Percentiles rank a stretch among this genome's conserved stretches.
phyloP scores from a whole-genome alignment of 2,329 filamentous ascomycete species.

The Biscogniauxia marginata region DNA sequence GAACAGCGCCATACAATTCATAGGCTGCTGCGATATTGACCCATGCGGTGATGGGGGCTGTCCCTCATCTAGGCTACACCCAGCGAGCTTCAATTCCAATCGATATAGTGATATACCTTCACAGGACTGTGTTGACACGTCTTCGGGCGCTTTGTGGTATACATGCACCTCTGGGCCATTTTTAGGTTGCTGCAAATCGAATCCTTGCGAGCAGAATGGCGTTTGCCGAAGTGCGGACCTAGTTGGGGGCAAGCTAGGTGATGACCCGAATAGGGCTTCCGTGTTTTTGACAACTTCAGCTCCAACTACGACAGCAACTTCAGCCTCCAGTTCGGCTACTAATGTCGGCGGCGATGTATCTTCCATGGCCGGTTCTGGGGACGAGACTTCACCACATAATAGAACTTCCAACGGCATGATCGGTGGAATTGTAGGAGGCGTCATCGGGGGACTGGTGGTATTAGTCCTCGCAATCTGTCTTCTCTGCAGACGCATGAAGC shows the following conservation, averaged over 20 bases:
- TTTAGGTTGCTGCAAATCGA: slow-evolving; percentile 24
- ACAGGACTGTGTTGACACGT: slow-evolving; percentile 13
- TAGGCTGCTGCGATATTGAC: slow-evolving; percentile 24
- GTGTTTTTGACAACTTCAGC: slow-evolving; percentile 12
- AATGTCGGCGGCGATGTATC: background rate
- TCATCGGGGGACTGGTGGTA: slow-evolving; percentile 9
- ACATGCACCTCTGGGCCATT: slow-evolving; percentile 21
- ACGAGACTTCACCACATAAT: background rate
- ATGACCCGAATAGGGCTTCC: slow-evolving; percentile 4
- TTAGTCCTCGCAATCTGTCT: slow-evolving; percentile 9
- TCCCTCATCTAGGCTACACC: slow-evolving; percentile 6
- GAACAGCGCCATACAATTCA: slow-evolving; percentile 13
- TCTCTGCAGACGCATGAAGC: slow-evolving; percentile 10
- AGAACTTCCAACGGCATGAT: background rate
- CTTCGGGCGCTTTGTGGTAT: slow-evolving; percentile 12
- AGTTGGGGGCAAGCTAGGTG: slow-evolving; percentile 9
- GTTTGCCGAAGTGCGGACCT: slow-evolving; percentile 11
- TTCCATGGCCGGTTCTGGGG: background rate
- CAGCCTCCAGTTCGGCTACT: background rate
- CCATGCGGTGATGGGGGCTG: slow-evolving; percentile 16
- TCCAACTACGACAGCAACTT: background rate
- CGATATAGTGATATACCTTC: slow-evolving; percentile 11
- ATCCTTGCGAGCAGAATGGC: slow-evolving; percentile 13
- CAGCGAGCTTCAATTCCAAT: slow-evolving; percentile 10
- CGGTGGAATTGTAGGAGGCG: slow-evolving; percentile 12